Base-by-base conservation (phyloP, 2,329 filamentous ascomycete genomes). In the Talaromyces sp. region DNA sequence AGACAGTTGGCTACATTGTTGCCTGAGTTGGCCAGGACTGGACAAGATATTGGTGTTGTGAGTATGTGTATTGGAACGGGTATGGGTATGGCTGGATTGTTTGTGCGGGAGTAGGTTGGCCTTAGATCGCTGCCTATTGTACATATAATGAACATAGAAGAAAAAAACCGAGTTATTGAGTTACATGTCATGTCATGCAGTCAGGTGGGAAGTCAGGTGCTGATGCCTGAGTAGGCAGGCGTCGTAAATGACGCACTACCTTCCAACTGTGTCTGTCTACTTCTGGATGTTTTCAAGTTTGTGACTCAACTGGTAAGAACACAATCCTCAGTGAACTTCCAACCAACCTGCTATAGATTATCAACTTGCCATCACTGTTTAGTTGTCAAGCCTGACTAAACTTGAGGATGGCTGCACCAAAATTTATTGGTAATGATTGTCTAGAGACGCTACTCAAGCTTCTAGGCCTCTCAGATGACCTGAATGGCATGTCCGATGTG, bases 41-140 rank as follows among this genome's bases (percentile, higher is more conserved):
- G 87, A 0, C 84, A 90, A 66, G 84, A 94, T 77, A 82, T 96
- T 57, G 93, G 93, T 70, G 91, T 97, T 52, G 86, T 96, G 64
- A 95, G 90, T 73, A 96, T 97, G 91, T 97, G 93, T 76, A 87
- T 93, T 66, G 90, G 90, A 16, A 92, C 90, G 0, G 89, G 89
- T n/a, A 91, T 91, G 88, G 89, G 89, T 16, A 90, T 91, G 86
- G 88, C 87, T 2, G 86, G 85, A 31, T 75, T 89, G 76, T 88
- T 90, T 77, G 86, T 89, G 60, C 80, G 85, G 70, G 88, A 90
- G 76, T 89, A 63, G 41, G 64, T 54, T 43, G 33, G 11, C n/a
- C 22, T 22, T 22, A 22, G n/a, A 37, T 33, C 11, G n/a, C 16
- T 31, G 47, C 24, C 24, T 56, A 10, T 56, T 56, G 52, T 56